A percentile compares a stretch with the other conserved stretches of the same genome.
phyloP scores from a whole-genome alignment of 2,329 filamentous ascomycete species.

The Aspergillus hiratsukae region DNA sequence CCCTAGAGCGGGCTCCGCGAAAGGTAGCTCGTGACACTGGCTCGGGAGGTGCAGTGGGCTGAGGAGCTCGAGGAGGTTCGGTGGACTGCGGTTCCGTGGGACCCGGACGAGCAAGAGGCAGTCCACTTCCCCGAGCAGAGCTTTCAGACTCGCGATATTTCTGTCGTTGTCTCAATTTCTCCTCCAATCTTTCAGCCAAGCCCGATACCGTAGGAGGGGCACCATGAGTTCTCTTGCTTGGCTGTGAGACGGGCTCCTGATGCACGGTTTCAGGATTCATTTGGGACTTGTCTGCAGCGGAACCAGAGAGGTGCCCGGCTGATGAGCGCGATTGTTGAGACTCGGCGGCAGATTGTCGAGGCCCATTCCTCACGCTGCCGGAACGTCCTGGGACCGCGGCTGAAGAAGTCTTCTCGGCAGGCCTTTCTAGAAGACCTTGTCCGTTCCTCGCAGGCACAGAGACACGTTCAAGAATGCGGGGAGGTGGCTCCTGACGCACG shows the following conservation, averaged over 20 bases:
- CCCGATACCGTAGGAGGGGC: constrained; percentile 8
- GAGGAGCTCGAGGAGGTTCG: not conserved
- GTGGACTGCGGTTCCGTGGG: not conserved
- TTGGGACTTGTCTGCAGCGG: constrained; percentile 5
- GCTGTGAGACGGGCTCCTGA: not conserved
- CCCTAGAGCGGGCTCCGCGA: not conserved
- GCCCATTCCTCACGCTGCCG: constrained; percentile 16
- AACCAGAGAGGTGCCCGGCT: constrained; percentile 22
- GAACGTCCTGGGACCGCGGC: constrained; percentile 9
- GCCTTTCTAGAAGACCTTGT: not conserved
- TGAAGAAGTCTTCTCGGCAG: not conserved
- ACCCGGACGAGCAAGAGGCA: not conserved
- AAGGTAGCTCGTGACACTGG: not conserved
- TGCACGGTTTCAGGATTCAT: not conserved
- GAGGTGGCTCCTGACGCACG: not conserved
- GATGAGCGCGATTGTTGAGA: constrained; percentile 10
- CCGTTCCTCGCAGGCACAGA: not conserved
- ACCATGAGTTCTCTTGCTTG: constrained; percentile 5
- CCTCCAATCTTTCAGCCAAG: constrained; percentile 31
- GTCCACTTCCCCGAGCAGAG: constrained; percentile 5
- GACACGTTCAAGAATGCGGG: not conserved
- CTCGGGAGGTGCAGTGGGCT: not conserved
- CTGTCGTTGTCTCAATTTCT: constrained; percentile 29
- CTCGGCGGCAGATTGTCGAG: constrained; percentile 3
- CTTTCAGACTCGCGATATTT: constrained; percentile 19